Base-by-base conservation (phyloP, 2,329 filamentous ascomycete genomes). In the Colletotrichum tropicicola region DNA sequence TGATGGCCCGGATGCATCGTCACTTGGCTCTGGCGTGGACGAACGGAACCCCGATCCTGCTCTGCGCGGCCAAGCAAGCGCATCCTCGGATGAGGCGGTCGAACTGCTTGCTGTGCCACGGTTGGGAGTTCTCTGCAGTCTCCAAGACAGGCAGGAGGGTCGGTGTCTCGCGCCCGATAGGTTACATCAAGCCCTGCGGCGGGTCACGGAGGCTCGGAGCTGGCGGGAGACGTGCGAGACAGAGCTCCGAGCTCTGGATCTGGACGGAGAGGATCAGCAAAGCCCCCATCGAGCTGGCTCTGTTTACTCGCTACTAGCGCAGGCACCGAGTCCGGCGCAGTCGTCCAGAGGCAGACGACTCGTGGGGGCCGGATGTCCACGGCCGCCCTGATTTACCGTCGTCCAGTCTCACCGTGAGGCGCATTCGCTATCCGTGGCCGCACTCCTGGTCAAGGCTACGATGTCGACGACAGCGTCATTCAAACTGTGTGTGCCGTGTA, bases 401-500 rank as follows among this genome's bases (percentile, higher is more conserved):
- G 23, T 60, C 32, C 35, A 61, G 57, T 65, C 61, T 55, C 61
- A 55, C 57, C 61, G 49, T 65, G 61, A 61, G 61, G 49, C 44
- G 61, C 61, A 43, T 65, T 39, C 27, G 17, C 15, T 32, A 15
- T 7, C 10, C 6, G 19, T 28, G 12, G 25, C 13, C 13, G 23
- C 17, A 25, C n/a, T 41, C 37, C 15, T 19, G 15, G 27, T 35
- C 39, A 44, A 15, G 53, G 35, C 41, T 41, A 41, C 43, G 17
- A 48, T 48, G 53, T 45, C n/a, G 10, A 41, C 3, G 4, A 41
- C 4, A 15, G 19, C 35, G n/a, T n/a, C 21, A 28, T 41, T n/a
- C 35, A 44, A 21, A 44, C 5, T 32, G 27, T 41, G 49, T 39
- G 35, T 44, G 37, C 51, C 39, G 27, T 47, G 53, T 23, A 48